Conservation (phyloP, 176 grass and related monocot species). For the Urochloa ruziziensis region DNA sequence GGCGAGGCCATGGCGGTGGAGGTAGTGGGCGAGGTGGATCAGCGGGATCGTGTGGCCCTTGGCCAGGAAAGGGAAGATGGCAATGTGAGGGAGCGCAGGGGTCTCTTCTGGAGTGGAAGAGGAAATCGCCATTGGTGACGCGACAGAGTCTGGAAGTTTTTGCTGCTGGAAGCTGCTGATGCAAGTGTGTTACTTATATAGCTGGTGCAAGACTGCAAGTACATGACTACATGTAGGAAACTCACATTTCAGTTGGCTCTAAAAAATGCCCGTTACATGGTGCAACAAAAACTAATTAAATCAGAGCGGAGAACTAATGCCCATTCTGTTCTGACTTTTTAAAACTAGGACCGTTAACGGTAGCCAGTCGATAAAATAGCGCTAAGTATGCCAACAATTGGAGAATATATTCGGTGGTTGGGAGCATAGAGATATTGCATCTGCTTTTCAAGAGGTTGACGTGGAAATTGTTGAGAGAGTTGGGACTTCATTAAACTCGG, state of each 20-base stretch:
- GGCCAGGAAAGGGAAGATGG: conserved; percentile 68
- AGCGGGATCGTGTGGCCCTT: conserved; percentile 74
- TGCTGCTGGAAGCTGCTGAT: not conserved
- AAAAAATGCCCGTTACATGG: not conserved
- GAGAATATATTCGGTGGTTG: too few relatives aligned
- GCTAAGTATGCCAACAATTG: too few relatives aligned
- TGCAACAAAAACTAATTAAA: not conserved
- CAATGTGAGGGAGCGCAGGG: conserved; percentile 39
- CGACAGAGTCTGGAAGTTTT: not conserved
- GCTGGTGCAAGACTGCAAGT: not conserved
- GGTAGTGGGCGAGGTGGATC: conserved; percentile 50
- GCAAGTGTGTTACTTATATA: not conserved
- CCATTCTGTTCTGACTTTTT: too few relatives aligned
- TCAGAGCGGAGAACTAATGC: not conserved
- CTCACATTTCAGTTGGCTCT: not conserved
- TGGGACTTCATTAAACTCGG: too few relatives aligned
- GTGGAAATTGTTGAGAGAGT: too few relatives aligned
- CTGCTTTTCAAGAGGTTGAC: too few relatives aligned
- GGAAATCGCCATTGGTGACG: not conserved
- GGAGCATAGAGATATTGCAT: too few relatives aligned
- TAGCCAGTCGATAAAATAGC: too few relatives aligned
- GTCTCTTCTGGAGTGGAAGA: not conserved
- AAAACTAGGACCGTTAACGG: too few relatives aligned
- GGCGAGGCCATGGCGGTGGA: conserved; percentile 45
- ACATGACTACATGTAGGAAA: not conserved